Evolutionary conservation across 2,329 filamentous ascomycete genomes (phyloP).

Genomic region (Alternaria alternata): DNA sequence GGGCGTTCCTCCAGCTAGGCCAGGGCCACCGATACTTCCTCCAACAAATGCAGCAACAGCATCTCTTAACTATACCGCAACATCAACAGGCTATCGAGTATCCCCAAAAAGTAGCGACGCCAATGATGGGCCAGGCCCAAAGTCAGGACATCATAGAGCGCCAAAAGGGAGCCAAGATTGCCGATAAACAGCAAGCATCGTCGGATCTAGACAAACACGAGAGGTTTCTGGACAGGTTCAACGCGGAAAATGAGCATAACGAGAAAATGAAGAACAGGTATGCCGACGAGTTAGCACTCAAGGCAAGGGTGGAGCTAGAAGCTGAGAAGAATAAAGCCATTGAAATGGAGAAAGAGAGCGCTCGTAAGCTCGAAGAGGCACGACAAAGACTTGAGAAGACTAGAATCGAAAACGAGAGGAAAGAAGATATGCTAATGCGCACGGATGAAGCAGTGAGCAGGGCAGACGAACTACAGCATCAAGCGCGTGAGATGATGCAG

Average conservation of each 20-base stretch:
- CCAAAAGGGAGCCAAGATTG: background rate
- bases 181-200: background rate
- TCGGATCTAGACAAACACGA: background rate
- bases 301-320: background rate
- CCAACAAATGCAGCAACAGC: background rate
- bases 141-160: background rate
- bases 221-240: background rate
- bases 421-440: background rate
- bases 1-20: background rate
- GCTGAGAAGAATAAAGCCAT: background rate
- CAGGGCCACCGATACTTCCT: background rate
- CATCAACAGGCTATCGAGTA: background rate
- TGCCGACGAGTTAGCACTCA: background rate
- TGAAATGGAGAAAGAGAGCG: background rate
- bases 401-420: background rate
- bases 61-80: background rate
- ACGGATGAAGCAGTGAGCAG: background rate
- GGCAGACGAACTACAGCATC: background rate
- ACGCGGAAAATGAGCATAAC: background rate
- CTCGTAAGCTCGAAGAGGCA: background rate
- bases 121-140: background rate
- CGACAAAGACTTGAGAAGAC: background rate
- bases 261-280: constrained; percentile 6
- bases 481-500: background rate
- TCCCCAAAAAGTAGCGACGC: background rate